Conservation (phyloP, 106 monocot genomes). For the Dendrobium nobile region DNA sequence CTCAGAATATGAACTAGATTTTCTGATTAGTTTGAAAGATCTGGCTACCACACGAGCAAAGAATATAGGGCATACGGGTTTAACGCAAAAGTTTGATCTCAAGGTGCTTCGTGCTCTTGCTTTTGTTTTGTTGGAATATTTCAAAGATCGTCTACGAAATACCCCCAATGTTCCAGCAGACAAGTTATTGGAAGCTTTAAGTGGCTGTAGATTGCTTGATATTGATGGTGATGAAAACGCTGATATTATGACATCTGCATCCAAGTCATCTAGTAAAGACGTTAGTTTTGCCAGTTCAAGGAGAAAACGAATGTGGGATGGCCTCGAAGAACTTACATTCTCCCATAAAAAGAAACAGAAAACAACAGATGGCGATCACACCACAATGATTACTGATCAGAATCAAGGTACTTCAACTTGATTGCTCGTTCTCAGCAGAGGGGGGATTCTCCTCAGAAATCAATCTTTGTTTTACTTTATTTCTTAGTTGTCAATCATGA, state of each 20-base stretch:
- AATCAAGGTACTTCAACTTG: no score
- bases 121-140: constrained; percentile 11
- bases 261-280: neutral
- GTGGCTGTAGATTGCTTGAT: neutral
- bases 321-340: neutral
- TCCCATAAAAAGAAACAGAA: neutral
- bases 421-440: no score
- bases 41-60: constrained; percentile 20
- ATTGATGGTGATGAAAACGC: neutral
- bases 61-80: constrained; percentile 16
- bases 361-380: neutral
- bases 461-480: no score
- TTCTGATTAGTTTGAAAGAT: constrained; percentile 29
- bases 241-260: neutral
- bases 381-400: no score
- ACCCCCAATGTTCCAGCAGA: neutral
- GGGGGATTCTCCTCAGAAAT: no score
- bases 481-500: no score
- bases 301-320: constrained; percentile 6
- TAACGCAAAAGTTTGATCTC: constrained; percentile 23
- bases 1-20: constrained; percentile 25
- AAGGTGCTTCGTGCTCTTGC: constrained; percentile 23
- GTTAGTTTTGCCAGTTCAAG: constrained; percentile 4
- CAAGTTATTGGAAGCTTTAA: neutral
- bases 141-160: neutral